Conservation (phyloP, 2,329 filamentous ascomycete species). For the Lecanicillium sp. region DNA sequence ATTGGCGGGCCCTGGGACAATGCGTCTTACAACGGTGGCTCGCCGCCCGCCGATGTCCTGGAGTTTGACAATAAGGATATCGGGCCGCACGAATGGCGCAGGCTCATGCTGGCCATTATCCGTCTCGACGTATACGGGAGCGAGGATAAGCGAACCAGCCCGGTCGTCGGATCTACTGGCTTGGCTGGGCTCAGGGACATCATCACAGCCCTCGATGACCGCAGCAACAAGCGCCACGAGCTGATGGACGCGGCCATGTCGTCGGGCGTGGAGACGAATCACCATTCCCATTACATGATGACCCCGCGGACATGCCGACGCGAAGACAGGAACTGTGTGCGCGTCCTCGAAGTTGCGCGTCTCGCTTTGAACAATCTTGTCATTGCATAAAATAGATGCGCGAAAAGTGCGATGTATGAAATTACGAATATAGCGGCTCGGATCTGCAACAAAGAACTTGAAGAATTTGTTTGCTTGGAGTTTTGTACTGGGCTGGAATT, state of each 20-base stretch:
- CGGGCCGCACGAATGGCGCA: slow-evolving; percentile 49
- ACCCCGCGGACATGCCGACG: slow-evolving; percentile 22
- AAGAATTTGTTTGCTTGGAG: no score
- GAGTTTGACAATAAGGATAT: slow-evolving; percentile 39
- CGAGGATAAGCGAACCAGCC: slow-evolving; percentile 17
- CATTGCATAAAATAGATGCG: slow-evolving; percentile 43
- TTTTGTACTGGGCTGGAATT: no score
- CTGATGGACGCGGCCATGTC: slow-evolving; percentile 41
- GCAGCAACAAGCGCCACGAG: slow-evolving; percentile 42
- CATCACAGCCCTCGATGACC: slow-evolving; percentile 46
- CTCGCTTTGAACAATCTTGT: slow-evolving; percentile 47
- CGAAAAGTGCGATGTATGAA: no score
- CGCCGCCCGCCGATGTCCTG: slow-evolving; percentile 23
- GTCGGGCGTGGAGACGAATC: slow-evolving; percentile 27
- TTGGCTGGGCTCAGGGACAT: slow-evolving; percentile 46
- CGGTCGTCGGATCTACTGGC: slow-evolving; percentile 1
- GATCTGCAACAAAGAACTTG: no score
- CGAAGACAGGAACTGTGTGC: slow-evolving; percentile 39
- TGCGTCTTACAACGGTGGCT: slow-evolving; percentile 19
- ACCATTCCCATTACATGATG: slow-evolving; percentile 23
- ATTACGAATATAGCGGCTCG: no score
- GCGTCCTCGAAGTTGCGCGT: slow-evolving; percentile 49
- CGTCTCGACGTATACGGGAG: slow-evolving; percentile 54
- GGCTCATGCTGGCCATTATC: slow-evolving; percentile 47
- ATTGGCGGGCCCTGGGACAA: slow-evolving; percentile 46